Evolutionary conservation across 352 stramenopile species (phyloP).

Genomic region (Globisporangium barbulae): DNA sequence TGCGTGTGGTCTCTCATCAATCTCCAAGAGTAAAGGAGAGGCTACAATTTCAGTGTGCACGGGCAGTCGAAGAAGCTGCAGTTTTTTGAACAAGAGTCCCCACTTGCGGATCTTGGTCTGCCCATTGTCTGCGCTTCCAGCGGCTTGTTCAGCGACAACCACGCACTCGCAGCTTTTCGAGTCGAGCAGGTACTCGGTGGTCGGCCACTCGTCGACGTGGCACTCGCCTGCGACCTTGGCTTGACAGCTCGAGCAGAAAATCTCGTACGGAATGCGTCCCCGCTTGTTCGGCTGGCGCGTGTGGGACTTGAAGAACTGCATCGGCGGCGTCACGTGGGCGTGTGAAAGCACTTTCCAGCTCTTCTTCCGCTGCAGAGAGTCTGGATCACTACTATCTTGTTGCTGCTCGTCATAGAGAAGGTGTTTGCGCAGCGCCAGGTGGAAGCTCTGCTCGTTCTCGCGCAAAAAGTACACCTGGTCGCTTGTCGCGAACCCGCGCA

Average conservation of each 20-base stretch:
- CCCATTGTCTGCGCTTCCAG: neutral
- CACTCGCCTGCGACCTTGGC: constrained; percentile 50
- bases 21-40: constrained; percentile 1
- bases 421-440: constrained; percentile 17
- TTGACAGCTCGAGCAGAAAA: constrained; percentile 46
- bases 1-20: neutral
- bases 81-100: constrained; percentile 28
- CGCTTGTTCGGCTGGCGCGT: constrained; percentile 37
- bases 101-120: constrained; percentile 29
- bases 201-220: constrained; percentile 36
- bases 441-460: constrained; percentile 17
- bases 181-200: constrained; percentile 49
- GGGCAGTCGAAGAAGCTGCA: constrained; percentile 28
- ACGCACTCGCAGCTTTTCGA: constrained; percentile 42
- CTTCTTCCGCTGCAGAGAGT: constrained; percentile 8
- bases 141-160: constrained; percentile 16
- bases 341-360: constrained; percentile 31
- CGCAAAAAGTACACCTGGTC: constrained; percentile 17
- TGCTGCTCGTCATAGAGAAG: constrained; percentile 11
- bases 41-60: constrained; percentile 21
- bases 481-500: constrained; percentile 4
- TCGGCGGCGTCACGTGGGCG: constrained; percentile 23
- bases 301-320: constrained; percentile 50
- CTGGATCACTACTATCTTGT: neutral
- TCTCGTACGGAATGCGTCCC: constrained; percentile 41